Conservation (phyloP, 345 rosid genomes). For the Leavenworthia alabamica region DNA sequence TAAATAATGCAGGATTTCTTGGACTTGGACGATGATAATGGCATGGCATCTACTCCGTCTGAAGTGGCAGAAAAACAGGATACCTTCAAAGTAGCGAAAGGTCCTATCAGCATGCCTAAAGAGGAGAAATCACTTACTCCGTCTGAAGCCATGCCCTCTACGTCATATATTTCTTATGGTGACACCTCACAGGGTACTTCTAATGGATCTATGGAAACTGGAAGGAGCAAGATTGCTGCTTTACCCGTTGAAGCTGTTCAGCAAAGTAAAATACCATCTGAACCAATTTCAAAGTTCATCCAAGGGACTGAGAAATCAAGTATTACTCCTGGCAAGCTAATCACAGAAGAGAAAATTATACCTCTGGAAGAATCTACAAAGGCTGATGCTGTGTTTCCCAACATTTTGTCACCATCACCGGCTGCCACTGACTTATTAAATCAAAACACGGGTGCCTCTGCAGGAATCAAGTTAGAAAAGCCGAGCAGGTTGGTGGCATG, state of each 20-base stretch:
- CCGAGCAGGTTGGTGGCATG: constrained; percentile 29
- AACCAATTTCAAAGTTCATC: constrained; percentile 20
- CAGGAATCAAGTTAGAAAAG: constrained; percentile 18
- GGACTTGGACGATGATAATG: constrained; percentile 66
- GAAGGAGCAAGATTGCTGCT: constrained; percentile 32
- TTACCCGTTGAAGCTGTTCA: constrained; percentile 33
- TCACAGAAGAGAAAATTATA: not conserved
- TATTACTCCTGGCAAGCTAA: constrained; percentile 4
- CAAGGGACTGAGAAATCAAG: constrained; percentile 19
- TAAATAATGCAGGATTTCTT: constrained; percentile 51
- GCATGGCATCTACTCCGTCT: constrained; percentile 24
- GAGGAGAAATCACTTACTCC: constrained; percentile 27
- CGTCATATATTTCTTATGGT: constrained; percentile 30
- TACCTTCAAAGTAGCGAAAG: constrained; percentile 23
- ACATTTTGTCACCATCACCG: constrained; percentile 1
- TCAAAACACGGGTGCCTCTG: constrained; percentile 22
- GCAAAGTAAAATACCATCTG: constrained; percentile 28
- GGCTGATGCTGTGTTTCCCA: constrained; percentile 17
- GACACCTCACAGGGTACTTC: constrained; percentile 25
- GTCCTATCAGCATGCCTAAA: constrained; percentile 34
- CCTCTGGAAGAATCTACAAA: constrained; percentile 21
- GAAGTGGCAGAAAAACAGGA: constrained; percentile 38
- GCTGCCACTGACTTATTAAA: not conserved
- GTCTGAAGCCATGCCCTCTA: constrained; percentile 33
- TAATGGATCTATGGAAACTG: constrained; percentile 35